Conservation (phyloP, 805 yeast species). For the Saccharomyces eubayanus region DNA sequence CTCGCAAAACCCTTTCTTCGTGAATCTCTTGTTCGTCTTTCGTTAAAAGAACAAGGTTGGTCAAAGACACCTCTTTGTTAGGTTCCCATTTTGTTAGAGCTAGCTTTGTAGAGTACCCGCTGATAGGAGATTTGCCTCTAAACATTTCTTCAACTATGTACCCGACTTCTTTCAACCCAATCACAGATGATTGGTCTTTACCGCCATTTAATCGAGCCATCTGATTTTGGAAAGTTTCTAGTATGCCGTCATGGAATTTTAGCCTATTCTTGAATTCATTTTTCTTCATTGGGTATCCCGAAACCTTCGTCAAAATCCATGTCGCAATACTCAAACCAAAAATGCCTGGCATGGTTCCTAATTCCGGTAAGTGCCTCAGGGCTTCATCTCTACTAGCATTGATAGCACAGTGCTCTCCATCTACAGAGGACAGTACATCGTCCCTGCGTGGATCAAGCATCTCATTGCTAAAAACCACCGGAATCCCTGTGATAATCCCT, state of each 20-base stretch:
- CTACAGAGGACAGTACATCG: constrained; percentile 67
- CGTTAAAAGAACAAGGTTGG: constrained; percentile 75
- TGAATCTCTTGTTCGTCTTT: constrained; percentile 71
- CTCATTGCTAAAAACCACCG: constrained; percentile 81
- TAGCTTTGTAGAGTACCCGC: constrained; percentile 66
- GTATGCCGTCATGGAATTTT: constrained; percentile 71
- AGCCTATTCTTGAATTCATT: constrained; percentile 75
- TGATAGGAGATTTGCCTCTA: constrained; percentile 77
- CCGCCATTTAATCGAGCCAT: constrained; percentile 58
- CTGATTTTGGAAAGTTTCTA: constrained; percentile 75
- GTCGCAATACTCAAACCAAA: constrained; percentile 83
- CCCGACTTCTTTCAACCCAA: constrained; percentile 57
- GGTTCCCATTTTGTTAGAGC: constrained; percentile 77
- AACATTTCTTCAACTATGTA: constrained; percentile 80
- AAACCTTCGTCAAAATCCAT: constrained; percentile 57
- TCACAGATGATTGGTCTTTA: constrained; percentile 58
- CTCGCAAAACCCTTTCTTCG: constrained; percentile 59
- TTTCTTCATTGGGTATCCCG: constrained; percentile 81
- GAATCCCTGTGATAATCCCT: constrained; percentile 65
- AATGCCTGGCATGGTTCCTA: constrained; percentile 89
- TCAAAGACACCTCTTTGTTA: constrained; percentile 44
- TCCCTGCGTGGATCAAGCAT: constrained; percentile 91
- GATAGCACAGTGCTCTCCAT: constrained; percentile 65
- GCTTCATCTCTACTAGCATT: constrained; percentile 77
- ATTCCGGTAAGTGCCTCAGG: constrained; percentile 81